These are phyloP conservation scores for Cystofilobasidium ferigula DNA, from an alignment of 768 basidiomycete species.

Conservation along the genomic window DNA sequence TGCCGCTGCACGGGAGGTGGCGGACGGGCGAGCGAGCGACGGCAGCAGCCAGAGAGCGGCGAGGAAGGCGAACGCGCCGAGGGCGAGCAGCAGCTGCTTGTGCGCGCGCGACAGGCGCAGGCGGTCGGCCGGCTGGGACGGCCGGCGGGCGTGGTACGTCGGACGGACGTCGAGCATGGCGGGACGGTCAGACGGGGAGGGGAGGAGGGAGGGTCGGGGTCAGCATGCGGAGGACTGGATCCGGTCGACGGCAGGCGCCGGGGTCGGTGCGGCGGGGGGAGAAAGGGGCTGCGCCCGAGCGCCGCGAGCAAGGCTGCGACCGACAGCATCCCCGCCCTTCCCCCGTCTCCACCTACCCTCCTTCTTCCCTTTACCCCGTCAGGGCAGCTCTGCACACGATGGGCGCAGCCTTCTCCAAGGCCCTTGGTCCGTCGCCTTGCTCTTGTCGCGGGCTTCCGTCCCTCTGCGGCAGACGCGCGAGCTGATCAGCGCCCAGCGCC, in stretches of 20 bases:
- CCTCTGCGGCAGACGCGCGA: neutral
- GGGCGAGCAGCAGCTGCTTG: neutral
- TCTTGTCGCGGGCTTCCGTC: neutral
- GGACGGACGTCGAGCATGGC: conserved; percentile 1
- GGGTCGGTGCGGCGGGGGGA: too few relatives aligned
- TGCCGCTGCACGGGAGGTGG: neutral
- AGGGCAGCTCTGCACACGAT: neutral
- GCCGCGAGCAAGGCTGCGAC: too few relatives aligned
- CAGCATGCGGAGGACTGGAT: neutral
- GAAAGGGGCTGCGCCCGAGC: too few relatives aligned
- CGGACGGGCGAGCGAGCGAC: neutral
- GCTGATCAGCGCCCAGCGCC: neutral
- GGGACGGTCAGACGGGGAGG: neutral
- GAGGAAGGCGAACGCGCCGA: neutral
- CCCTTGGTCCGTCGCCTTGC: conserved; percentile 19
- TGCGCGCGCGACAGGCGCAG: neutral
- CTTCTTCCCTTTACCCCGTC: neutral
- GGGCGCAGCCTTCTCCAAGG: conserved; percentile 22
- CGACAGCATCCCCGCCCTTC: too few relatives aligned
- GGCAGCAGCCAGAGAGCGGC: neutral
- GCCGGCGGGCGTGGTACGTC: neutral
- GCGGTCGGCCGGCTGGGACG: neutral
- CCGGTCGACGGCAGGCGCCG: neutral
- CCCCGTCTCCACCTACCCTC: neutral
- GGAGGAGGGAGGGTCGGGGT: neutral